Percentiles rank a stretch among this genome's conserved stretches.
Evolutionary conservation across 73 alveolate species (phyloP).

Genomic region (Paramecium primaurelia): DNA sequence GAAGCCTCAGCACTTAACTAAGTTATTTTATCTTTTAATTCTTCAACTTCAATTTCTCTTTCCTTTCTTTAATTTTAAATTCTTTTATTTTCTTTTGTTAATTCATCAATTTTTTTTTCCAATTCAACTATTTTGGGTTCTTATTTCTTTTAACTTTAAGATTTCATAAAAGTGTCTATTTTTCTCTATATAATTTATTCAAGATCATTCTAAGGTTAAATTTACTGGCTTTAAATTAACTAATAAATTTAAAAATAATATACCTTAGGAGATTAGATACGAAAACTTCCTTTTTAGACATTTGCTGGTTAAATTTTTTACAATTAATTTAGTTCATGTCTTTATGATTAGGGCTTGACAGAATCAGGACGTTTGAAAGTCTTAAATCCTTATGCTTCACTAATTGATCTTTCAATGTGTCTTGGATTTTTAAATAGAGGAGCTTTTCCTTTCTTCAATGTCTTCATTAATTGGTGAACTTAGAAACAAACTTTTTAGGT

Average conservation of each 20-base stretch:
- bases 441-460: neutral
- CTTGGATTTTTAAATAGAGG: neutral
- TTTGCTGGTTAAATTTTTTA: neutral
- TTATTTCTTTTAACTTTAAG: neutral
- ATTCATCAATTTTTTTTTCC: constrained; percentile 36
- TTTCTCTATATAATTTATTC: constrained; percentile 1
- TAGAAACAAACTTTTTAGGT: neutral
- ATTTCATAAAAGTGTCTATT: neutral
- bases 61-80: neutral
- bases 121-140: constrained; percentile 24
- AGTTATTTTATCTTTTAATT: constrained; percentile 12
- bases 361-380: neutral
- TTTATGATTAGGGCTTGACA: neutral
- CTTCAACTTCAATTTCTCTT: constrained; percentile 27
- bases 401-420: constrained; percentile 12
- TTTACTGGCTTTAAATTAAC: neutral
- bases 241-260: neutral
- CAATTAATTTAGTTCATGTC: neutral
- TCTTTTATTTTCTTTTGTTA: constrained; percentile 25
- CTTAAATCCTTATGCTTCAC: neutral
- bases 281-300: neutral
- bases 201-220: neutral
- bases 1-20: neutral
- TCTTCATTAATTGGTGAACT: neutral
- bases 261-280: constrained; percentile 10